A percentile compares a stretch with the other conserved stretches of the same genome.
Evolutionary conservation across 75 land plant genomes (phyloP).

Genomic region (Adiantum capillusveneris): DNA sequence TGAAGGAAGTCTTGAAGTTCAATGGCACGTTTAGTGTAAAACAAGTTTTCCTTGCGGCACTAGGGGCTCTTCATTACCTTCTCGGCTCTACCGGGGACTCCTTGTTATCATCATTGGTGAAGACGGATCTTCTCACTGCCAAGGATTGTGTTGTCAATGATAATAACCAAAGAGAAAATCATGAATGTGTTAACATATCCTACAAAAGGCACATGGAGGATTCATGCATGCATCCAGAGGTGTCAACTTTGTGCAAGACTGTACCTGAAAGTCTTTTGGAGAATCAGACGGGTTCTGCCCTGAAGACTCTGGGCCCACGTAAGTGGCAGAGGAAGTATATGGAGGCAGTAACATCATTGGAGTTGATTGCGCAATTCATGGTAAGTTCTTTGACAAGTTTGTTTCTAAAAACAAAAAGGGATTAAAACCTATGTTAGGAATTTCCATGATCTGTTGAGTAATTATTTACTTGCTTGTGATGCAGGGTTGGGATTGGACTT

Average conservation of each 20-base stretch:
- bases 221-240: no score
- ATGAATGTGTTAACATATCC: no score
- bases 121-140: not conserved
- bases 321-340: conserved; percentile 8
- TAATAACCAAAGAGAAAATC: no score
- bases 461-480: not conserved
- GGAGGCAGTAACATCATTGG: conserved; percentile 2
- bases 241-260: no score
- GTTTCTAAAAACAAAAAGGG: not conserved
- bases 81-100: not conserved
- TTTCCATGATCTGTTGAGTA: not conserved
- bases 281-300: no score
- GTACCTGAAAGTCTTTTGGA: no score
- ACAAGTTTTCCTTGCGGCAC: not conserved
- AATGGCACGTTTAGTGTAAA: not conserved
- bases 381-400: not conserved
- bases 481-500: conserved; percentile 28
- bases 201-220: no score
- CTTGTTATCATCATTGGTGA: not conserved
- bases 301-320: no score
- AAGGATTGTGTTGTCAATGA: not conserved
- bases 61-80: not conserved
- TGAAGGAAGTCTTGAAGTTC: not conserved
- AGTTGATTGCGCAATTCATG: conserved; percentile 14
- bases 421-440: not conserved